Conservation (phyloP, 345 rosid genomes). For the Sisymbrium irio region DNA sequence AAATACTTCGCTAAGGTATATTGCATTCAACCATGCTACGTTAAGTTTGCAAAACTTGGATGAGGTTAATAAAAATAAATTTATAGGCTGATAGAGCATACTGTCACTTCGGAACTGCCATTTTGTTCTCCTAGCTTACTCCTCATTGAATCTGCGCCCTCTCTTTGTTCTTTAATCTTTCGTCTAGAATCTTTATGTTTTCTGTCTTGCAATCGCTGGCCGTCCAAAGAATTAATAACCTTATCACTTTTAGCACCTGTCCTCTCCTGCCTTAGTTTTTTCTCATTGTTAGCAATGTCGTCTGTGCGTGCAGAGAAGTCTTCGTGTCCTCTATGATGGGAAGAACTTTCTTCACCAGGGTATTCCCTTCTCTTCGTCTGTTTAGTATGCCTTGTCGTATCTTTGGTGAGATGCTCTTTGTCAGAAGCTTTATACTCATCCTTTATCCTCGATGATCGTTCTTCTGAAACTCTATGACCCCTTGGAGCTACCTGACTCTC, state of each 20-base stretch:
- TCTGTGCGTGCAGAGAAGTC: constrained; percentile 58
- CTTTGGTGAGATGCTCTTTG: constrained; percentile 66
- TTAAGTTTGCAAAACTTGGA: constrained; percentile 27
- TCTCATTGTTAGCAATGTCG: constrained; percentile 50
- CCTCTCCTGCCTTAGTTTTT: constrained; percentile 71
- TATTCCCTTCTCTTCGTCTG: constrained; percentile 68
- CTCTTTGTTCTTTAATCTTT: constrained; percentile 70
- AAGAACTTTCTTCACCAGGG: constrained; percentile 56
- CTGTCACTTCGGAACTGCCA: constrained; percentile 62
- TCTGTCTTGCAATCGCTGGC: constrained; percentile 58
- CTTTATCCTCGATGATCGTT: constrained; percentile 56
- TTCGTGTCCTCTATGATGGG: constrained; percentile 60
- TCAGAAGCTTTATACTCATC: constrained; percentile 66
- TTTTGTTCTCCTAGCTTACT: constrained; percentile 68
- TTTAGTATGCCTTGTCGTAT: constrained; percentile 56
- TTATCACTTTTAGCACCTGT: constrained; percentile 55
- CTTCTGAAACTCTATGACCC: constrained; percentile 70
- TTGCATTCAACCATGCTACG: constrained; percentile 32
- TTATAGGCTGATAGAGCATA: constrained; percentile 46
- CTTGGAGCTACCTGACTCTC: constrained; percentile 56
- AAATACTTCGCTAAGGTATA: constrained; percentile 5
- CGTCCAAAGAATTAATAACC: constrained; percentile 51
- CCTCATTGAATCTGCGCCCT: constrained; percentile 50
- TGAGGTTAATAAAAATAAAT: not conserved
- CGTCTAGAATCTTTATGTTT: constrained; percentile 63